phyloP scores from a whole-genome alignment of 1,284 basidiomycete genomes.

The Leccinum colubrinum region DNA sequence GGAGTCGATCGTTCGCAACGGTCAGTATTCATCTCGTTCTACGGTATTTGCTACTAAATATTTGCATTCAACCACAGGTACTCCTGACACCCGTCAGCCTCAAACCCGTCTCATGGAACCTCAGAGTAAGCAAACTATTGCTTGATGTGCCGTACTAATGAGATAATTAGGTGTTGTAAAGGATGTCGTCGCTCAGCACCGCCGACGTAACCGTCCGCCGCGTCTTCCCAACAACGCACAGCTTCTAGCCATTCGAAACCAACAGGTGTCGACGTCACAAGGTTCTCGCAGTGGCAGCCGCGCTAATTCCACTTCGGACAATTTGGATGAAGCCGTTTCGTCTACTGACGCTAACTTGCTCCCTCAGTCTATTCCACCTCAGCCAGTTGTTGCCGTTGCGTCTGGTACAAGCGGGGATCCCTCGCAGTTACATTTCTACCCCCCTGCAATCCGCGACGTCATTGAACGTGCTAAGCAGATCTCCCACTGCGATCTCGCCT shows the following conservation, averaged over 20 bases:
- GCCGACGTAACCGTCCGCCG: not conserved
- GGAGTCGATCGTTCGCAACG: not conserved
- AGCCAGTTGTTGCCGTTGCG: not conserved
- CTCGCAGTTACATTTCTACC: not conserved
- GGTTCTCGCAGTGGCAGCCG: not conserved
- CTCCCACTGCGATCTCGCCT: not conserved
- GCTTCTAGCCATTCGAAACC: not conserved
- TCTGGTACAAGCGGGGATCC: not conserved
- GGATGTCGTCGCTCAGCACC: not conserved
- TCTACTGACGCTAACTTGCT: not conserved
- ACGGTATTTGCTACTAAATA: not conserved
- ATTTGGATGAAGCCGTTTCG: not conserved
- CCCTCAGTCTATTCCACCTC: not conserved
- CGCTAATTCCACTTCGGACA: too few relatives aligned
- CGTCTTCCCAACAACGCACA: not conserved
- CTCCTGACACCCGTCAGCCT: too few relatives aligned
- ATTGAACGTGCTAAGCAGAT: not conserved
- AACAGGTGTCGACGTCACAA: not conserved
- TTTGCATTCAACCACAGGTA: too few relatives aligned
- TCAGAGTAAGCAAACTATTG: not conserved
- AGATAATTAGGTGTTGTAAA: not conserved
- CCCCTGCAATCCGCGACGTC: not conserved
- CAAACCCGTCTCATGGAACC: not conserved
- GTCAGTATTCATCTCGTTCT: not conserved
- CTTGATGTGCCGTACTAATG: not conserved